A percentile compares a stretch with the other conserved stretches of the same genome.
These are phyloP conservation scores for Trichocladium antarcticum DNA, from an alignment of 495 filamentous ascomycete genomes.

Conservation along the genomic window DNA sequence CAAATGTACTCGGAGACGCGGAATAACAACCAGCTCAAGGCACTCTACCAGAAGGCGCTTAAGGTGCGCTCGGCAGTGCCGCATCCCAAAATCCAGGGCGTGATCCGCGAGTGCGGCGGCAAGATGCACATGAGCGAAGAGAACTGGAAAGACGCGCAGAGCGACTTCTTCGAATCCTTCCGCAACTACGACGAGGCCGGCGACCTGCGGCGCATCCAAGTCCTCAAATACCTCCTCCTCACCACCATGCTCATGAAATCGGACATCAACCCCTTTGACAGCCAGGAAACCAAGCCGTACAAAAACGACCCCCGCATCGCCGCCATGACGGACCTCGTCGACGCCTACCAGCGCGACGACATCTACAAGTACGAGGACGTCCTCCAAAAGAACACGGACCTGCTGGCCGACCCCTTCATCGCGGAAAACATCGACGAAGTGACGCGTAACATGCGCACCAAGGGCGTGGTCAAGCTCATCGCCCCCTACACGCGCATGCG, in stretches of 20 bases:
- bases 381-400: conserved; percentile 76
- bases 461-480: conserved; percentile 85
- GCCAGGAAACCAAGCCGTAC: conserved; percentile 98
- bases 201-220: conserved; percentile 89
- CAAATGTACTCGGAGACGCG: conserved; percentile 96
- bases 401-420: conserved; percentile 88
- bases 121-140: conserved; percentile 99
- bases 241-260: conserved; percentile 98
- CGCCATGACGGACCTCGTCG: conserved; percentile 93
- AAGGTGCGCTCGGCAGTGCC: conserved; percentile 89
- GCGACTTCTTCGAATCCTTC: conserved; percentile 97
- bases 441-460: conserved; percentile 95
- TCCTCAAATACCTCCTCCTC: conserved; percentile 92
- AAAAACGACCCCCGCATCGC: conserved; percentile 88
- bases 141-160: conserved; percentile 95
- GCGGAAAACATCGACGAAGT: conserved; percentile 99
- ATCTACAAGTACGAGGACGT: conserved; percentile 84
- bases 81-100: conserved; percentile 97
- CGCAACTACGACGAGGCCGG: conserved; percentile 98
- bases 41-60: conserved; percentile 79
- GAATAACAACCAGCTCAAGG: conserved; percentile 95
- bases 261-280: conserved; percentile 99
- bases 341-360: conserved; percentile 92
- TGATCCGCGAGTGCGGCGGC: conserved; percentile 95
- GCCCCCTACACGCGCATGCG: conserved; percentile 91